Percentiles rank a stretch among this genome's conserved stretches.
Conservation (phyloP, 2,329 filamentous ascomycete species). For the Fusarium udum region DNA sequence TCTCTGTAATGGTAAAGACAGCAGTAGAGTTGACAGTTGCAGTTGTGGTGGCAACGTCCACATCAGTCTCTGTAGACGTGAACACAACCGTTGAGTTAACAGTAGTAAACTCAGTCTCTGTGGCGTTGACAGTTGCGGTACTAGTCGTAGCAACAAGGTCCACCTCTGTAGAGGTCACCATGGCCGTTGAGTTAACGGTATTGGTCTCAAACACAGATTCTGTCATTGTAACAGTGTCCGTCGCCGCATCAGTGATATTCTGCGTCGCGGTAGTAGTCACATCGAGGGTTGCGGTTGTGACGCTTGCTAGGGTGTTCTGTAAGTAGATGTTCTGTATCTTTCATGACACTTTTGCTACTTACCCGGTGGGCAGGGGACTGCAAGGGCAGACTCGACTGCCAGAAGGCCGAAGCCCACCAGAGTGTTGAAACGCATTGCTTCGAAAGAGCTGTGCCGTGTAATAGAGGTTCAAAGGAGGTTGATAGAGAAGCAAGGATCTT, state of each 20-base stretch:
- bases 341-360: background rate
- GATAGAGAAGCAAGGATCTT: background rate
- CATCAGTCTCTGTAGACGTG: background rate
- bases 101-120: background rate
- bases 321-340: background rate
- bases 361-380: slow-evolving; percentile 5
- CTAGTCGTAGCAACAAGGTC: background rate
- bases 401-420: slow-evolving; percentile 13
- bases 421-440: slow-evolving; percentile 1
- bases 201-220: background rate
- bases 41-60: background rate
- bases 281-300: background rate
- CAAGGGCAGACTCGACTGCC: slow-evolving; percentile 6
- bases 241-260: background rate
- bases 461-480: background rate
- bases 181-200: background rate
- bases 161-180: background rate
- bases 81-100: background rate
- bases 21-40: background rate
- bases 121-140: background rate
- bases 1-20: background rate
- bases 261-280: background rate
- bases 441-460: background rate
- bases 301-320: background rate
- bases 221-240: background rate